Evolutionary conservation across 2,329 filamentous ascomycete species (phyloP), one percentile per base, ranked within the genome.

Genomic region (Aureobasidium sp.): DNA sequence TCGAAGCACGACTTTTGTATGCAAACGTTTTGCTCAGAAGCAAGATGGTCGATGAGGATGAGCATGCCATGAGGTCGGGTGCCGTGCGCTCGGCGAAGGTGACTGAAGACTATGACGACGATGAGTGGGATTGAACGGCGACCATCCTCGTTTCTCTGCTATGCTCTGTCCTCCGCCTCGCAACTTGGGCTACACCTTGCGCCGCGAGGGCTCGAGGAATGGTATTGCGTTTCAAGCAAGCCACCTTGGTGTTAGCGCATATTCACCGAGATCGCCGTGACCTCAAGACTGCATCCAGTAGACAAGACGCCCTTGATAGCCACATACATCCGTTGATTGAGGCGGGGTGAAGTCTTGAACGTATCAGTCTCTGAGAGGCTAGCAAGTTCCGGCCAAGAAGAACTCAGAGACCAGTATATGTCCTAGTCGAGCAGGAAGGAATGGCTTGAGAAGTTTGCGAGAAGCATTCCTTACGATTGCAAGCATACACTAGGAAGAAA

Each of bases 1-100:
- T 85, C 49, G 83, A 85, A 66, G 75, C 74, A 0, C 73, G 82
- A 56, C 68, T 85, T 39, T 72, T 85, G 49, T 68, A 70, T n/a
- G 76, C 76, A 53, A 79, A 80, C 11, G 82, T 83, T 1, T 68
- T 84, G 58, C 74, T 77, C 53, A 76, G 82, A 66, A 75, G 76
- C 20, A 84, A 83, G 70, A 78, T 81, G 64, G 77, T 70, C 41
- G 74, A 76, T 42, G 77, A 79, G 56, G 78, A 78, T 51, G 75
- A 74, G 29, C 48, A 67, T 47, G 61, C 56, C n/a, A 61, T 70
- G 68, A 63, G 71, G 66, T 70, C 75, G 67, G 66, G 72, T 14
- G 34, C 45, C 17, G 20, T 60, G 25, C 31, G 57, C 17, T 60
- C 57, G 6, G 57, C 44, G 22, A 49, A 42, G 4, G 45, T 49